These are phyloP conservation scores for Corinectria fuckeliana DNA, from an alignment of 2,329 filamentous ascomycete species.

Conservation along the genomic window DNA sequence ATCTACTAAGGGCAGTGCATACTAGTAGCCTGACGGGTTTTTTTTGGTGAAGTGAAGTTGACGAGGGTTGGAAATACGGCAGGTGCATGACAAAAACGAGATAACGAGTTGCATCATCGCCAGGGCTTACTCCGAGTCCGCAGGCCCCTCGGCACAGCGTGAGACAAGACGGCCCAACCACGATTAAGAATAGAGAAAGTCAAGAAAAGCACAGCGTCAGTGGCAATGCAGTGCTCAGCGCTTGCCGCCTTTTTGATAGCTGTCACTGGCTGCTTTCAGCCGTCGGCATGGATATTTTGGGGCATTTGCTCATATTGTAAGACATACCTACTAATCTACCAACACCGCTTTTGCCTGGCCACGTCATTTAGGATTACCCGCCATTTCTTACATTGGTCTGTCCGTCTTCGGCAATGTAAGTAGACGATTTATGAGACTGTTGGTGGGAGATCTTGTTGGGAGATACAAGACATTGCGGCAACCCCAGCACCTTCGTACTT, in stretches of 20 bases:
- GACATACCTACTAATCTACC: neutral
- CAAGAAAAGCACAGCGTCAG: neutral
- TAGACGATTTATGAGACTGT: too few relatives aligned
- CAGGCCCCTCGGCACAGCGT: neutral
- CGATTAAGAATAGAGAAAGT: neutral
- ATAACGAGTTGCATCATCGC: neutral
- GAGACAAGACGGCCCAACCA: neutral
- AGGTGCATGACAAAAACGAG: neutral
- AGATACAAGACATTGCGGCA: too few relatives aligned
- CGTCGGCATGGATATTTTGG: neutral
- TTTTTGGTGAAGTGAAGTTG: neutral
- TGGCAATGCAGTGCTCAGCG: neutral
- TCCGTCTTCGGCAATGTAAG: too few relatives aligned
- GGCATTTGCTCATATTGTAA: neutral
- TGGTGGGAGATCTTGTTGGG: too few relatives aligned
- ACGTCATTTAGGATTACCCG: neutral
- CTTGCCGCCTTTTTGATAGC: neutral
- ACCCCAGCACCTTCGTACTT: too few relatives aligned
- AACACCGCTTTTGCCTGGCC: neutral
- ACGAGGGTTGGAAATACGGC: neutral
- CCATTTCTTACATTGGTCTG: too few relatives aligned
- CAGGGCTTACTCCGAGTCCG: neutral
- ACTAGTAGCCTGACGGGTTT: neutral
- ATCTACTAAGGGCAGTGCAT: too few relatives aligned
- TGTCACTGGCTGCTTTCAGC: neutral